Evolutionary conservation across 805 yeast species (phyloP).

Genomic region (Candida sphagnicola): DNA sequence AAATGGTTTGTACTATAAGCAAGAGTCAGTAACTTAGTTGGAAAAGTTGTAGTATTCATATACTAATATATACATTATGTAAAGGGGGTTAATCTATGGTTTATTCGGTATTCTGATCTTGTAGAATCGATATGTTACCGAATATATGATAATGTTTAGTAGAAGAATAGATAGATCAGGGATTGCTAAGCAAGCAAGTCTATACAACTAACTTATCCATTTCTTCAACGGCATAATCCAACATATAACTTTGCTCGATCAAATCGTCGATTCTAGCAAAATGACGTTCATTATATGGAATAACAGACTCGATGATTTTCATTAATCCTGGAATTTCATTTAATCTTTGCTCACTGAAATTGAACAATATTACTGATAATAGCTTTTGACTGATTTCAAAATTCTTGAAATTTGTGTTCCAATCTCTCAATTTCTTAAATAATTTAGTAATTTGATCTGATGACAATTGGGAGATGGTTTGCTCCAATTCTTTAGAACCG

Average conservation of each 20-base stretch:
- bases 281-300: slow-evolving; percentile 90
- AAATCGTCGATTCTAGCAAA: slow-evolving; percentile 69
- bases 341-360: slow-evolving; percentile 52
- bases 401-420: slow-evolving; percentile 88
- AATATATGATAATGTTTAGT: too few relatives aligned
- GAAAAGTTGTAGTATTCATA: too few relatives aligned
- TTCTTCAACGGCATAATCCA: slow-evolving; percentile 80
- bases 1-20: too few relatives aligned
- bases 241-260: slow-evolving; percentile 77
- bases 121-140: too few relatives aligned
- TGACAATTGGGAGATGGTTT: slow-evolving; percentile 52
- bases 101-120: too few relatives aligned
- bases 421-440: slow-evolving; percentile 78
- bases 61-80: too few relatives aligned
- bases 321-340: slow-evolving; percentile 66
- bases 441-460: slow-evolving; percentile 57
- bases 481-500: slow-evolving; percentile 61
- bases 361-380: slow-evolving; percentile 58
- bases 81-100: too few relatives aligned
- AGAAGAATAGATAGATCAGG: too few relatives aligned
- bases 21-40: too few relatives aligned
- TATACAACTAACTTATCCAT: slow-evolving; percentile 43
- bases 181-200: too few relatives aligned
- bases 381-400: slow-evolving; percentile 78
- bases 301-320: slow-evolving; percentile 63